Evolutionary conservation across 495 filamentous ascomycete genomes (phyloP), one percentile per base, ranked within the genome.

Genomic region (Trichocladium uniseriatum): DNA sequence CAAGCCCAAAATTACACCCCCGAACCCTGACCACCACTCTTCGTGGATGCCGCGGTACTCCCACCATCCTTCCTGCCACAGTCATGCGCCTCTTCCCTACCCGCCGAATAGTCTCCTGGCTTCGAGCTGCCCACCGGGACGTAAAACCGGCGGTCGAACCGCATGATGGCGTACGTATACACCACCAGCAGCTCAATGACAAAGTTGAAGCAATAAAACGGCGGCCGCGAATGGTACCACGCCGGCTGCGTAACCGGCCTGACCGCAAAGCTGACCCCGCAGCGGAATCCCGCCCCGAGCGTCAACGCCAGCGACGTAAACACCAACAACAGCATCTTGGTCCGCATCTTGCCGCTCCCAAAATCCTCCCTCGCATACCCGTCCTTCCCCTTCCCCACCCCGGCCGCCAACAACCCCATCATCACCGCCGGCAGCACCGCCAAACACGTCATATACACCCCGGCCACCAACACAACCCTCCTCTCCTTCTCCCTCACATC

Each of bases 171-270:
- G 61, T 84, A 90, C 3, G 81, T 53, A 8, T 66, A 66, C 2
- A 91, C 75, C 11, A 91, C 78, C 3, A 81, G 18, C 21, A 88
- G 63, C 65, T 96, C 90, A 11, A 88, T 69, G 0, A 64, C 68
- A 53, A 89, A 89, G 60, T 83, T 79, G 71, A 94, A 89, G 55
- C 80, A 59, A 65, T 89, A 95, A 67, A 92, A 95, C 56, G 77
- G 79, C 3, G 79, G 75, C 55, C 83, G 83, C 51, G 62, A 68
- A 53, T 84, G 74, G 52, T 83, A 92, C 74, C 79, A 83, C 3
- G 79, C 74, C 10, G 86, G 83, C 29, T 84, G 32, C 6, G 43
- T 62, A 9, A 56, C 38, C 0, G 81, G 83, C 6, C 78, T 70
- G 0, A 74, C 62, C 39, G 72, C 67, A 66, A 77, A 88, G 28